Evolutionary conservation across 2,329 filamentous ascomycete species (phyloP).

Genomic region (Trichoderma asperellum): DNA sequence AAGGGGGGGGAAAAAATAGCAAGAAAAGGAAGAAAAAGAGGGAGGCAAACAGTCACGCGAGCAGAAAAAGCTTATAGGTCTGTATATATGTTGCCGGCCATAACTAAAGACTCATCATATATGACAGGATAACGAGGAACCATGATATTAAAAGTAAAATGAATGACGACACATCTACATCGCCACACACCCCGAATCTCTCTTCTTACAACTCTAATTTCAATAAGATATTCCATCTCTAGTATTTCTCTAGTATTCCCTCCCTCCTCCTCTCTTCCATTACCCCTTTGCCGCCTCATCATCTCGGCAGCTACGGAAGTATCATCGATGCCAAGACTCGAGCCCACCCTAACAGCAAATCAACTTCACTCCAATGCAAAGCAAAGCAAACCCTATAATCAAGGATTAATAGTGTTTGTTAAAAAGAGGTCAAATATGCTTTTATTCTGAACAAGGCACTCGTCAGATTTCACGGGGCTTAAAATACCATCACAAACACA

Average conservation of each 20-base stretch:
- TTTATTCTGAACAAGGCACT: background rate
- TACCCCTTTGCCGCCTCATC: slow-evolving; percentile 3
- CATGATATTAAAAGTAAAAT: slow-evolving; percentile 4
- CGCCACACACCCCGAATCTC: background rate
- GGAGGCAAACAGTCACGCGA: background rate
- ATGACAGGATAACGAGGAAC: background rate
- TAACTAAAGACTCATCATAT: background rate
- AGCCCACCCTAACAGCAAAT: background rate
- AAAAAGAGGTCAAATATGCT: background rate
- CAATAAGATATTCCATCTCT: background rate
- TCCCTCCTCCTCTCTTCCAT: background rate
- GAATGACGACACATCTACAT: slow-evolving; percentile 8
- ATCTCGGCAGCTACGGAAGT: slow-evolving; percentile 9
- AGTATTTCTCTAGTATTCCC: background rate
- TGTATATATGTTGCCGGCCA: background rate
- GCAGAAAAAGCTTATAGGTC: background rate
- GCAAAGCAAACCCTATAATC: background rate
- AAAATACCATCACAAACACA: background rate
- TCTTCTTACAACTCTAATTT: background rate
- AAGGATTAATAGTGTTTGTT: background rate
- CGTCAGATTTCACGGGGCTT: background rate
- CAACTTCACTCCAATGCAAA: background rate
- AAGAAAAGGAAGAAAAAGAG: background rate
- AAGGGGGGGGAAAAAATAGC: too few relatives aligned
- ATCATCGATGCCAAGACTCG: background rate